Evolutionary conservation across 352 stramenopile genomes (phyloP).

Genomic region (Phytophthora chlamydospora): DNA sequence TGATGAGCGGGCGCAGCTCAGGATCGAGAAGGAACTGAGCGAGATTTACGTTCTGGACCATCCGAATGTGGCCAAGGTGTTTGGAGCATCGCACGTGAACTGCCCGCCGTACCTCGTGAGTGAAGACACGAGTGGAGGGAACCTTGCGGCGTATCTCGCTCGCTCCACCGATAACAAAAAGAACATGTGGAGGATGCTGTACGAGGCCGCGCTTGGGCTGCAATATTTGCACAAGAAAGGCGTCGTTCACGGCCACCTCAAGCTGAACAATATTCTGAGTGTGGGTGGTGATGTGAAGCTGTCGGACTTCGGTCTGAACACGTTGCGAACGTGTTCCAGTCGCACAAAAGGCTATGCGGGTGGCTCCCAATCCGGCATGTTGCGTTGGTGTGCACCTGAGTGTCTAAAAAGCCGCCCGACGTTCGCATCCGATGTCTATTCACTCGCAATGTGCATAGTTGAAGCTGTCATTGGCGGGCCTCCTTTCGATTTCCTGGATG

Average conservation of each 20-base stretch:
- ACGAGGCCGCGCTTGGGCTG: slow-evolving; percentile 6
- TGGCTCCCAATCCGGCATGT: no score
- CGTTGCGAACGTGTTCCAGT: not conserved
- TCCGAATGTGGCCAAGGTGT: slow-evolving; percentile 36
- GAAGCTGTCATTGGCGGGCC: no score
- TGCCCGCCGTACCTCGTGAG: slow-evolving; percentile 32
- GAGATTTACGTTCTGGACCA: slow-evolving; percentile 33
- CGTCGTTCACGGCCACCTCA: not conserved
- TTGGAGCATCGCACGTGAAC: slow-evolving; percentile 39
- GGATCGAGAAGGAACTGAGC: not conserved
- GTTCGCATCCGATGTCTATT: no score
- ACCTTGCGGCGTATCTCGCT: slow-evolving; percentile 21
- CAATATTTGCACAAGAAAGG: not conserved
- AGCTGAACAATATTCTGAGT: not conserved
- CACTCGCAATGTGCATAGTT: no score
- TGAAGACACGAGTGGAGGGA: slow-evolving; percentile 31
- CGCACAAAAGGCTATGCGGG: no score
- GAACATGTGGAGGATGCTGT: slow-evolving; percentile 29
- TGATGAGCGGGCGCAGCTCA: no score
- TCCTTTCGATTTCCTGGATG: no score
- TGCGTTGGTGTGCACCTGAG: slow-evolving; percentile 1
- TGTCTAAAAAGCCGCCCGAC: not conserved
- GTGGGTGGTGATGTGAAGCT: not conserved
- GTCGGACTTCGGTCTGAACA: not conserved
- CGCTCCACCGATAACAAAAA: not conserved